These are phyloP conservation scores for Lecanicillium sp. DNA, from an alignment of 2,329 filamentous ascomycete genomes.

Conservation along the genomic window DNA sequence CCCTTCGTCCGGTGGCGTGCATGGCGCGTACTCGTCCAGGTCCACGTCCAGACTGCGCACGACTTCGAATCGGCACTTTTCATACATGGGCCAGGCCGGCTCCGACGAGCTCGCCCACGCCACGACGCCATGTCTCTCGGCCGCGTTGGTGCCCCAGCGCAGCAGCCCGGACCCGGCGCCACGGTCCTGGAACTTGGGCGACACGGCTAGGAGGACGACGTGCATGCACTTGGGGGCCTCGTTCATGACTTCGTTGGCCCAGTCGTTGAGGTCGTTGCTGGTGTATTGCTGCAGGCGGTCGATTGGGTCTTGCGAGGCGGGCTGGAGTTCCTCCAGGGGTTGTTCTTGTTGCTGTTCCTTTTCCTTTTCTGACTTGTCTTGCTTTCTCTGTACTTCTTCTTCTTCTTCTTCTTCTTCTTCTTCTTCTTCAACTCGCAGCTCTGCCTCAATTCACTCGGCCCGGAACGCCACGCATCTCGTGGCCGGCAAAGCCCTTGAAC, in stretches of 20 bases:
- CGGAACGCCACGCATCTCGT: slow-evolving; percentile 15
- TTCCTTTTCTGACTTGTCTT: slow-evolving; percentile 5
- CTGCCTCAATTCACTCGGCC: slow-evolving; percentile 3
- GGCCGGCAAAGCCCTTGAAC: slow-evolving; percentile 19
- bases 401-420: background rate
- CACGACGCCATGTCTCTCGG: slow-evolving; percentile 20
- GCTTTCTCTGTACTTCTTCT: background rate
- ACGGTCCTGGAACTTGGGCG: slow-evolving; percentile 20
- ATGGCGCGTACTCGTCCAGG: slow-evolving; percentile 22
- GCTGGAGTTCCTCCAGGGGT: slow-evolving; percentile 7
- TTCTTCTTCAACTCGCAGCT: background rate
- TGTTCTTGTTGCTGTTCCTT: background rate
- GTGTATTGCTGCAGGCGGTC: slow-evolving; percentile 21
- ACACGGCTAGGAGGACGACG: slow-evolving; percentile 22
- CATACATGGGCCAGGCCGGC: slow-evolving; percentile 20
- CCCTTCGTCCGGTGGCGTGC: slow-evolving; percentile 16
- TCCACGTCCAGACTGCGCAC: slow-evolving; percentile 20
- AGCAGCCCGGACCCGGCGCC: slow-evolving; percentile 25
- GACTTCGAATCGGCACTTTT: slow-evolving; percentile 20
- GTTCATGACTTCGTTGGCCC: slow-evolving; percentile 23
- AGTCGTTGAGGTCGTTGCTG: slow-evolving; percentile 20
- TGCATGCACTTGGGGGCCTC: slow-evolving; percentile 23
- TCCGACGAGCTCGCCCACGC: slow-evolving; percentile 28
- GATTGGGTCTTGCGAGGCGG: slow-evolving; percentile 19
- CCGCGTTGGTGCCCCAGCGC: slow-evolving; percentile 21